phyloP scores from a whole-genome alignment of 2,329 filamentous ascomycete genomes.

The Diaporthe australafricana region DNA sequence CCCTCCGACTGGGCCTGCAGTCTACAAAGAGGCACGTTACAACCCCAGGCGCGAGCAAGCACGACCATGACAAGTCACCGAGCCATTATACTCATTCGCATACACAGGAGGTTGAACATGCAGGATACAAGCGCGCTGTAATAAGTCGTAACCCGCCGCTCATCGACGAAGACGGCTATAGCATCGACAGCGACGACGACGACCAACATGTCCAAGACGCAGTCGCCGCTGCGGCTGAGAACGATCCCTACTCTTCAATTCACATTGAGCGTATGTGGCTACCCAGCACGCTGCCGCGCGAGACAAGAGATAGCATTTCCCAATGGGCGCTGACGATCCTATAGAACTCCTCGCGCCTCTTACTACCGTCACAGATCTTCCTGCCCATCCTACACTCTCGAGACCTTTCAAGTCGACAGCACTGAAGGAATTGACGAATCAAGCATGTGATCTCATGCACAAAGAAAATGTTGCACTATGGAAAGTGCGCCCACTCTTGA shows the following conservation, averaged over 20 bases:
- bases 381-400: conserved; percentile 79
- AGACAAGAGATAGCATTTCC: conserved; percentile 2
- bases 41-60: background rate
- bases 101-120: conserved; percentile 76
- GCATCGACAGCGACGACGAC: conserved; percentile 79
- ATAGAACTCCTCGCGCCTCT: conserved; percentile 80
- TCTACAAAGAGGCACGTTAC: conserved; percentile 75
- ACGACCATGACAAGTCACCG: background rate
- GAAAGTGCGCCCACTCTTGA: conserved; percentile 80
- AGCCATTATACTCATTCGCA: conserved; percentile 42
- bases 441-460: conserved; percentile 78
- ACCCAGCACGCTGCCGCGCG: background rate
- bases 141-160: conserved; percentile 79
- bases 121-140: conserved; percentile 77
- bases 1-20: conserved; percentile 71
- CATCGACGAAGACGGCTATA: conserved; percentile 82
- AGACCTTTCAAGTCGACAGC: conserved; percentile 80
- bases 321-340: conserved; percentile 42
- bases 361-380: conserved; percentile 79
- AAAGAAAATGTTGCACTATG: conserved; percentile 80
- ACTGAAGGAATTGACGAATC: conserved; percentile 75
- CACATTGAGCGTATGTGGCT: conserved; percentile 73
- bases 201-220: conserved; percentile 72
- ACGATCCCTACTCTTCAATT: conserved; percentile 80
- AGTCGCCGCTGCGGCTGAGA: conserved; percentile 71